Conservation (phyloP, 2,329 filamentous ascomycete genomes). For the Trichoderma sp. region DNA sequence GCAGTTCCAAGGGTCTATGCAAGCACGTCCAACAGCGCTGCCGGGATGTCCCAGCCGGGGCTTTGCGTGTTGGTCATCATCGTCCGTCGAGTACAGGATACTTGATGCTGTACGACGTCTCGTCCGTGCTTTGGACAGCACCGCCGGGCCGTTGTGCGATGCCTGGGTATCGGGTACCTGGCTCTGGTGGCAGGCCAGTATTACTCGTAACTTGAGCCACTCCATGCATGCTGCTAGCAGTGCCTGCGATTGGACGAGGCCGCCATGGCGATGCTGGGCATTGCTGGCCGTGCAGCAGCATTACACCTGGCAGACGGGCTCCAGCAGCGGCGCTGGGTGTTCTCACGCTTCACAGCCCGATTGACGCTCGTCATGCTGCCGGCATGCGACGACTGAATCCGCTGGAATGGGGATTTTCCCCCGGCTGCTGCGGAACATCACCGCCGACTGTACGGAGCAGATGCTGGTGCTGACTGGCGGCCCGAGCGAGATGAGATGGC, state of each 20-base stretch:
- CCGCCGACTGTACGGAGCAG: not conserved
- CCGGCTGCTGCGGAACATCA: conserved; percentile 11
- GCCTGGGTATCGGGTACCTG: not conserved
- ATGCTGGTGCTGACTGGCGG: conserved; percentile 13
- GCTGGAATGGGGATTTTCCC: conserved; percentile 2
- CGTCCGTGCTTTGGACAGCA: not conserved
- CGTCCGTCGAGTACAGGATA: not conserved
- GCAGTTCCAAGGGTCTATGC: conserved; percentile 19
- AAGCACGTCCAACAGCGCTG: conserved; percentile 20
- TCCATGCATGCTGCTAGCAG: not conserved
- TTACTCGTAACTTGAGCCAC: not conserved
- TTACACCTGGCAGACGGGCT: not conserved
- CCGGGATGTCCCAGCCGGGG: conserved; percentile 14
- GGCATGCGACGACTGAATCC: not conserved
- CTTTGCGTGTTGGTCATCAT: conserved; percentile 23
- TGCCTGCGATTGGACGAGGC: too few species aligned
- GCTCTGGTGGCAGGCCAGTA: not conserved
- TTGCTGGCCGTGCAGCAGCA: not conserved
- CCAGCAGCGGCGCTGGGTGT: not conserved
- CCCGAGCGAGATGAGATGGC: conserved; percentile 23
- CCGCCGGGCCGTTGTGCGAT: not conserved
- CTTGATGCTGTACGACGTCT: not conserved
- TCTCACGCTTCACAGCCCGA: not conserved
- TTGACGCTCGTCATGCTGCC: conserved; percentile 2
- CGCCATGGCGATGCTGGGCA: not conserved